These are phyloP conservation scores for Pelargonium citronellum DNA, from an alignment of 441 rosid genomes.

Conservation along the genomic window DNA sequence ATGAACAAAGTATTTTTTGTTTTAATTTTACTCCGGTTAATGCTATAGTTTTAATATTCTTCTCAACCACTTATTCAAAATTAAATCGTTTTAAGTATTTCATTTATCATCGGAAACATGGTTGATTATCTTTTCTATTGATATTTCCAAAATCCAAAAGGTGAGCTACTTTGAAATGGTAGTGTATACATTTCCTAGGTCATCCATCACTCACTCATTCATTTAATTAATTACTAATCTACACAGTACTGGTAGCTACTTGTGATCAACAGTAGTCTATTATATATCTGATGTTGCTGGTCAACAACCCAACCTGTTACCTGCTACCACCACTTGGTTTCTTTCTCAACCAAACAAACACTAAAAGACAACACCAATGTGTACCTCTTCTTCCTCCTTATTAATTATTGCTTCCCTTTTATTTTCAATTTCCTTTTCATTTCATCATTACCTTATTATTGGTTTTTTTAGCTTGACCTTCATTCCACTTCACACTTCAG, in stretches of 20 bases:
- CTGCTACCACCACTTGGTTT: neutral
- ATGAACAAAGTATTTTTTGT: no score
- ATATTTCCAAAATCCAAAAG: no score
- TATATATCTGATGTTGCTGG: neutral
- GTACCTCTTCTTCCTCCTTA: neutral
- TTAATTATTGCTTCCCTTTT: neutral
- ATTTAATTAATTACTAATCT: neutral
- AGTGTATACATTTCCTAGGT: neutral
- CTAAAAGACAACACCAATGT: neutral
- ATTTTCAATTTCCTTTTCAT: neutral
- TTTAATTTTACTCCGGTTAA: no score
- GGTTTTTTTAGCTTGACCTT: no score
- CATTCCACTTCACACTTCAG: no score
- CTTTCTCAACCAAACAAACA: neutral
- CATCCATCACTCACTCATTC: neutral
- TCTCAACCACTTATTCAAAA: no score
- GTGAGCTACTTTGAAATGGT: neutral
- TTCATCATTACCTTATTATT: conserved; percentile 9
- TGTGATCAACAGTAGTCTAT: neutral
- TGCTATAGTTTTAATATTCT: no score
- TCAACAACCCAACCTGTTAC: conserved; percentile 5
- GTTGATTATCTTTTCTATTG: no score
- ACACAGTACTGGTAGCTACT: neutral
- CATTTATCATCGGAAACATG: no score
- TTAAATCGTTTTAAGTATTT: no score